Evolutionary conservation across 2,329 filamentous ascomycete genomes (phyloP), one percentile per base, ranked within the genome.

Genomic region (Sporothrix dimorphospora): DNA sequence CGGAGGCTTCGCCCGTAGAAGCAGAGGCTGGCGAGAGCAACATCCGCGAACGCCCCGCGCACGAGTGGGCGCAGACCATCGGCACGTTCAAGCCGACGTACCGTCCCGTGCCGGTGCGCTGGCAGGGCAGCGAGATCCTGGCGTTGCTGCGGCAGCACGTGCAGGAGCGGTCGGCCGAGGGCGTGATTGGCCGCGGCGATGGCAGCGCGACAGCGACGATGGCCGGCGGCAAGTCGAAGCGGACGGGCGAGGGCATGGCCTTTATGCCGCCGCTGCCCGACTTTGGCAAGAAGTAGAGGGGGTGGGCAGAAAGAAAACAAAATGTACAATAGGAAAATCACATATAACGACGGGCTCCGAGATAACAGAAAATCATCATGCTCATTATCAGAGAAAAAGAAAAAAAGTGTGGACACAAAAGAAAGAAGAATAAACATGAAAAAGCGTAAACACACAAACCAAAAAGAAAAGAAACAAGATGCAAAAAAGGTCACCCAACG

Each of bases 51-150:
- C 80, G 80, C 5, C 79, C 79, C 30, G 81, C 86, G 80, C 94
- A 94, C 74, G 96, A 99, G 84, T 99, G 96, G 96, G 93, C 94
- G 74, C 95, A 98, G 86, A 99, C 96, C 0, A 87, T 98, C 5
- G 96, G 96, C 42, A 94, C 93, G 27, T 98, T 97, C 82, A 95
- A 93, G 85, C 94, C 95, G 40, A 94, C 94, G 47, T 98, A 98
- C 82, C 86, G 95, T 71, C 95, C 95, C 51, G 94, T 98, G 72
- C 96, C 96, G 14, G 82, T 84, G 77, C 87, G 95, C 75, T 99
- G 96, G 96, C 89, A 87, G 81, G 90, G 91, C 74, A 97, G 92
- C 76, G 91, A 94, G 83, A 89, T 98, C 70, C 82, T 99, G 77
- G 81, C 80, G 34, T 82, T 96, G 85, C 80, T 99, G 80, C 87